Evolutionary conservation across 805 yeast genomes (phyloP).

Genomic region (Yarrowia divulgata): DNA sequence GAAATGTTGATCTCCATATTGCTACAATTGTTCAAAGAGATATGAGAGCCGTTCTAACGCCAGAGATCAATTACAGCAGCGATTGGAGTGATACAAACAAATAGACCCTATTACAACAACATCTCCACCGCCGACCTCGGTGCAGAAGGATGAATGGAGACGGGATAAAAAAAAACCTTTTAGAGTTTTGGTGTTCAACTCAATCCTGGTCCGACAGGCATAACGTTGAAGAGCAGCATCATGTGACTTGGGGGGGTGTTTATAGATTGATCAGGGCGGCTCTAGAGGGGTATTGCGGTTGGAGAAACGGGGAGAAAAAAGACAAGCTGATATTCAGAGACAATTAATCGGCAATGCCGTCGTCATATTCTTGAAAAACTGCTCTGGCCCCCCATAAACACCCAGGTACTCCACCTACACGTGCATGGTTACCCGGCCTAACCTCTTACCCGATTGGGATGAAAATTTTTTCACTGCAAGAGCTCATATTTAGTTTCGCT

Average conservation of each 20-base stretch:
- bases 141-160: constrained; percentile 14
- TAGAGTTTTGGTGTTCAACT: constrained; percentile 1
- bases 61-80: too few species aligned
- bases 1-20: too few species aligned
- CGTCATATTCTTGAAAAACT: too few species aligned
- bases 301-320: neutral
- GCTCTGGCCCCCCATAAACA: too few species aligned
- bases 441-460: constrained; percentile 33
- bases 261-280: too few species aligned
- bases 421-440: constrained; percentile 38
- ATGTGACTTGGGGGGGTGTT: constrained; percentile 9
- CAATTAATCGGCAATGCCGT: too few species aligned
- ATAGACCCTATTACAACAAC: neutral
- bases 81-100: too few species aligned
- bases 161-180: constrained; percentile 7
- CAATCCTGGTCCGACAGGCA: constrained; percentile 7
- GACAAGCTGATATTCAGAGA: too few species aligned
- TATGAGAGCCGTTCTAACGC: too few species aligned
- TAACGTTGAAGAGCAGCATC: constrained; percentile 27
- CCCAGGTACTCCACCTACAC: neutral
- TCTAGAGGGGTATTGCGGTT: neutral
- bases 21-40: too few species aligned
- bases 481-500: constrained; percentile 28
- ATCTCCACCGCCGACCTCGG: neutral
- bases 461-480: constrained; percentile 38